Evolutionary conservation across 2,329 filamentous ascomycete genomes (phyloP).

Genomic region (Chrysoporthe deuterocubensis): DNA sequence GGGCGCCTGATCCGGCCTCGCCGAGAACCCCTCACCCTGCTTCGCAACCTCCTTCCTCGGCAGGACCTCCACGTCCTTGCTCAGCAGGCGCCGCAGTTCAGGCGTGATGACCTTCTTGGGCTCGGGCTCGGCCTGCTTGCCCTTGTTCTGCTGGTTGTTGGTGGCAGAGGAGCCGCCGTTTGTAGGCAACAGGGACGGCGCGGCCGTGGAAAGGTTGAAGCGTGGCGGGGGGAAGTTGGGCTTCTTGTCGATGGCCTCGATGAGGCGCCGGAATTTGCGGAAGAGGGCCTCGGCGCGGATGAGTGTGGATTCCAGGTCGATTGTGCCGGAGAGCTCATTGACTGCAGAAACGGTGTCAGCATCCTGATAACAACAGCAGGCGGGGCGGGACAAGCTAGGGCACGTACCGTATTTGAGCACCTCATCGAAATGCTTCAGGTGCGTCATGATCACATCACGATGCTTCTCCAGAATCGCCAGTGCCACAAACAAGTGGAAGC

Average conservation of each 20-base stretch:
- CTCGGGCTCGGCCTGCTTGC: constrained; percentile 33
- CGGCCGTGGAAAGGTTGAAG: constrained; percentile 30
- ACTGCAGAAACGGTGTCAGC: constrained; percentile 55
- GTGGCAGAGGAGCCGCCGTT: constrained; percentile 17
- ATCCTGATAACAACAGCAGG: constrained; percentile 15
- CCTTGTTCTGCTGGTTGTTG: constrained; percentile 20
- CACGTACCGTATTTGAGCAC: constrained; percentile 88
- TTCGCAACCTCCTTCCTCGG: constrained; percentile 38
- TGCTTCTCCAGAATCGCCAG: constrained; percentile 95
- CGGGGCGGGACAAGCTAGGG: background rate
- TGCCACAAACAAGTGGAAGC: constrained; percentile 94
- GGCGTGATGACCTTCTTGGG: constrained; percentile 58
- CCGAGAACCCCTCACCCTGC: constrained; percentile 33
- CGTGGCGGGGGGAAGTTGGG: constrained; percentile 74
- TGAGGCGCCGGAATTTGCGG: constrained; percentile 81
- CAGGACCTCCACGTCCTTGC: constrained; percentile 51
- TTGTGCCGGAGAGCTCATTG: constrained; percentile 91
- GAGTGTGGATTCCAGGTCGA: constrained; percentile 85
- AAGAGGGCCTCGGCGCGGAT: constrained; percentile 89
- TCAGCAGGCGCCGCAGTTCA: constrained; percentile 59
- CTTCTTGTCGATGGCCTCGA: constrained; percentile 93
- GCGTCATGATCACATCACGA: constrained; percentile 92
- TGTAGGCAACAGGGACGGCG: constrained; percentile 3
- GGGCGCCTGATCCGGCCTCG: constrained; percentile 14
- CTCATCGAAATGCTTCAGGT: constrained; percentile 93